These are phyloP conservation scores for Curvularia sp. DNA, from an alignment of 2,329 filamentous ascomycete genomes.

Conservation along the genomic window DNA sequence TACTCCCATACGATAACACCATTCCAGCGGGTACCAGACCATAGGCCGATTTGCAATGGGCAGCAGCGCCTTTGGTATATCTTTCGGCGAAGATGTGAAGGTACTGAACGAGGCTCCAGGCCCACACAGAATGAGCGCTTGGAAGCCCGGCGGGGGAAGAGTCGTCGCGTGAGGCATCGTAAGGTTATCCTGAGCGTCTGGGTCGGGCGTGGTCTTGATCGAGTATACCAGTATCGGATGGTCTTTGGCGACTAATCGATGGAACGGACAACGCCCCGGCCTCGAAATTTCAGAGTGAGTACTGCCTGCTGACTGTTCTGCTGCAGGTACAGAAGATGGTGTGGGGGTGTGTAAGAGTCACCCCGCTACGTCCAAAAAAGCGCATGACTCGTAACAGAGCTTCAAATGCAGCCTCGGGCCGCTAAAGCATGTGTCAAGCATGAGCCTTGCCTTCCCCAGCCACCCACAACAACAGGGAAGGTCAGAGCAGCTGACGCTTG, in stretches of 20 bases:
- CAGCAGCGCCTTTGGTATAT: constrained; percentile 81
- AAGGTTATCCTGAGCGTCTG: background rate
- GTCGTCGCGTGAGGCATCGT: constrained; percentile 75
- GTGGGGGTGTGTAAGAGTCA: constrained; percentile 27
- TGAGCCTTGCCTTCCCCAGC: constrained; percentile 6
- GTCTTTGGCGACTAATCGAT: background rate
- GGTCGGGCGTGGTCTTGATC: background rate
- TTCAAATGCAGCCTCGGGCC: constrained; percentile 4
- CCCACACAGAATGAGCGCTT: constrained; percentile 83
- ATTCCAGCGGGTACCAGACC: constrained; percentile 89
- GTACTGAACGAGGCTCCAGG: constrained; percentile 83
- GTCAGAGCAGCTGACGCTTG: constrained; percentile 7
- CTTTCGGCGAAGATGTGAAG: constrained; percentile 80
- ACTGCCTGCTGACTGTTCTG: background rate
- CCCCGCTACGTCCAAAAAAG: constrained; percentile 26
- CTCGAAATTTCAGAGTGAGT: background rate
- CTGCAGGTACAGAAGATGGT: constrained; percentile 22
- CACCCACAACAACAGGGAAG: constrained; percentile 20
- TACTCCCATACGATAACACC: constrained; percentile 81
- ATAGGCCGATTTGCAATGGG: constrained; percentile 86
- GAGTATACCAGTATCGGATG: background rate
- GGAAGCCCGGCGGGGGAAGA: constrained; percentile 77
- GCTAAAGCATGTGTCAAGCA: constrained; percentile 17
- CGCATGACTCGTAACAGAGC: constrained; percentile 23
- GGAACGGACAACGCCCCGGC: background rate